Conservation (phyloP, 306 rosid species). For the Sophora flavescens region DNA sequence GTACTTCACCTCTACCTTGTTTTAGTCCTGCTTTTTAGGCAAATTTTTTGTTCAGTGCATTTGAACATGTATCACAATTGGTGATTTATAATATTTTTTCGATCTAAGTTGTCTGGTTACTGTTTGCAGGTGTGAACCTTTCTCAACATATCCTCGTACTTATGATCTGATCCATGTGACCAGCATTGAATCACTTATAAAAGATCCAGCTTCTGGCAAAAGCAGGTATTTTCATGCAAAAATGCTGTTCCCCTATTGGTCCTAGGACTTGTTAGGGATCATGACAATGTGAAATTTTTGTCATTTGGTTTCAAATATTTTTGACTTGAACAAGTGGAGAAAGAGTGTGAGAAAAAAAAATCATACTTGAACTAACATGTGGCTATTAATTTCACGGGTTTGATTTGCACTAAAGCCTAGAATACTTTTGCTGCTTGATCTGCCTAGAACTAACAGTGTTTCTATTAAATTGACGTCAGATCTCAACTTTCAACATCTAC, state of each 20-base stretch:
- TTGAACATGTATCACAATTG: conserved; percentile 27
- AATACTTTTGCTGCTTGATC: conserved; percentile 14
- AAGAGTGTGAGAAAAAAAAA: not conserved
- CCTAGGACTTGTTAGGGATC: not conserved
- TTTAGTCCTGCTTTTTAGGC: conserved; percentile 19
- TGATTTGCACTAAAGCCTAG: conserved; percentile 10
- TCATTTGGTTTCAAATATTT: conserved; percentile 28
- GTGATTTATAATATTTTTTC: conserved; percentile 9
- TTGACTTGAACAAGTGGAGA: conserved; percentile 10
- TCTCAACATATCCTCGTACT: conserved; percentile 96
- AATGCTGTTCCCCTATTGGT: conserved; percentile 29
- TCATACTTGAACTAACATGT: conserved; percentile 11
- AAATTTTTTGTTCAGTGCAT: not conserved
- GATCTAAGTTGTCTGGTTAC: conserved; percentile 48
- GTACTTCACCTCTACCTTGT: not conserved
- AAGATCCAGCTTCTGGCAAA: conserved; percentile 70
- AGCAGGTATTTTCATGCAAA: conserved; percentile 64
- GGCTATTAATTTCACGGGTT: not conserved
- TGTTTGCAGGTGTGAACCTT: conserved; percentile 93
- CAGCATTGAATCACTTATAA: conserved; percentile 80
- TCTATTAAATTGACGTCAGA: too few relatives aligned
- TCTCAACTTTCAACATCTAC: conserved; percentile 18
- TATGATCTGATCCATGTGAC: conserved; percentile 89
- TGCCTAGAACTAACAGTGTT: conserved; percentile 4
- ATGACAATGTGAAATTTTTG: conserved; percentile 18